Evolutionary conservation across 805 yeast genomes (phyloP).

Genomic region (Candida pseudoglaebosa): DNA sequence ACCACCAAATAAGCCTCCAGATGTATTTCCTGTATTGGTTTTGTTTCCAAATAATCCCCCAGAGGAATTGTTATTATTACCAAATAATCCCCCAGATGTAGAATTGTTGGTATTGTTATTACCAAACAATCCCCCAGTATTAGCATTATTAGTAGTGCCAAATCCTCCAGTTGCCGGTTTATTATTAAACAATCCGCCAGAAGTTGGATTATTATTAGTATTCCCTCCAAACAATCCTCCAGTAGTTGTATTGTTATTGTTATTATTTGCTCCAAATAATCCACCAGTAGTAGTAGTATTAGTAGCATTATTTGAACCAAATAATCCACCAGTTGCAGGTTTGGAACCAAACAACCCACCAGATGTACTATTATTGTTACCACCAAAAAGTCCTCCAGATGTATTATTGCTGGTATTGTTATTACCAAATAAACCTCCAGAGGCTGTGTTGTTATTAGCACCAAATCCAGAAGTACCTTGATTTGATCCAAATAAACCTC

Average conservation of each 20-base stretch:
- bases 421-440: conserved; percentile 25
- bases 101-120: conserved; percentile 11
- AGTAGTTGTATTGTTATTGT: conserved; percentile 26
- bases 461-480: conserved; percentile 27
- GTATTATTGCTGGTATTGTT: conserved; percentile 11
- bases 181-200: conserved; percentile 12
- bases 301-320: conserved; percentile 7
- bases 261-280: conserved; percentile 19
- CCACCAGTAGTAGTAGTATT: conserved; percentile 13
- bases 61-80: conserved; percentile 19
- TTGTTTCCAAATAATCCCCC: conserved; percentile 24
- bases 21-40: conserved; percentile 5
- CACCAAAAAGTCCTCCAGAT: conserved; percentile 26
- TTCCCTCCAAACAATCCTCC: conserved; percentile 42
- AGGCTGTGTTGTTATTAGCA: conserved; percentile 9
- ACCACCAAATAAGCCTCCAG: conserved; percentile 10
- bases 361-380: conserved; percentile 21
- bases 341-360: conserved; percentile 42
- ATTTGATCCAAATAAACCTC: conserved; percentile 5
- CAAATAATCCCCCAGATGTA: conserved; percentile 22
- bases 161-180: conserved; percentile 13
- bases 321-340: conserved; percentile 13
- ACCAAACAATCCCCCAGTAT: conserved; percentile 36
- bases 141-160: conserved; percentile 16
- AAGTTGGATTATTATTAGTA: conserved; percentile 2